Conservation (phyloP, 139 green algal species). For the Chlamydomonas sphaeroides region DNA sequence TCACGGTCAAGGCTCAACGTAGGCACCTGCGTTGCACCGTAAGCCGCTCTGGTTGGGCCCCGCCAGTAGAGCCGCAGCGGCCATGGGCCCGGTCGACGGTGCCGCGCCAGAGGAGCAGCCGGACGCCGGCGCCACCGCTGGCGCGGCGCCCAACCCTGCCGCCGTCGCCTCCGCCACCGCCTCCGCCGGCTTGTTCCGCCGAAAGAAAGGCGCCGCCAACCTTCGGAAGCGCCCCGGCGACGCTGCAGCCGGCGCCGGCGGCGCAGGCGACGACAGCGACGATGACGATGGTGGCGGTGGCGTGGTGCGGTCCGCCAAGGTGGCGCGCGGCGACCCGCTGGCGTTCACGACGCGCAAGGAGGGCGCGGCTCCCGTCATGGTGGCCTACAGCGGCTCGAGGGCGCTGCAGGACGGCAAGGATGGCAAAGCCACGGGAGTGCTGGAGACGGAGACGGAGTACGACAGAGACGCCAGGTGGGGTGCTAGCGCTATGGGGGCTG, state of each 20-base stretch:
- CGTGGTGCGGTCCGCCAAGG: constrained; percentile 63
- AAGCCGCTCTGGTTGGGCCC: too few species aligned
- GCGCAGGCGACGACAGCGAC: constrained; percentile 36
- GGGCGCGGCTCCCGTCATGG: constrained; percentile 25
- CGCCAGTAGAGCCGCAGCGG: too few species aligned
- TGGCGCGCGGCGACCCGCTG: constrained; percentile 52
- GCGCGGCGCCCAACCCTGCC: not conserved
- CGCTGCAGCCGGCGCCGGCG: constrained; percentile 50
- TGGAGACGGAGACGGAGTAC: constrained; percentile 85
- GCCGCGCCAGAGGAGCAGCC: not conserved
- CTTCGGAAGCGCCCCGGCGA: constrained; percentile 78
- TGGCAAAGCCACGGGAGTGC: constrained; percentile 61
- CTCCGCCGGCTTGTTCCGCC: constrained; percentile 46
- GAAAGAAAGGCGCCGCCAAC: constrained; percentile 61
- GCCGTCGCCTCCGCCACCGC: constrained; percentile 10
- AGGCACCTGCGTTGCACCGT: too few species aligned
- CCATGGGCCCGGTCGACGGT: too few species aligned
- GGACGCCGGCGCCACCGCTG: not conserved
- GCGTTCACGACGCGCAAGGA: constrained; percentile 63
- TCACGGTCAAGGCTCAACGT: too few species aligned
- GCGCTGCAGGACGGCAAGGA: constrained; percentile 53
- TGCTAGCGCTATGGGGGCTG: too few species aligned
- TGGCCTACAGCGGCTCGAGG: constrained; percentile 51
- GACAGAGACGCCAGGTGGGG: constrained; percentile 78
- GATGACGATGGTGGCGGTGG: constrained; percentile 31